Conservation (phyloP, 1,139 yeast species). For the Taphrina pruni region DNA sequence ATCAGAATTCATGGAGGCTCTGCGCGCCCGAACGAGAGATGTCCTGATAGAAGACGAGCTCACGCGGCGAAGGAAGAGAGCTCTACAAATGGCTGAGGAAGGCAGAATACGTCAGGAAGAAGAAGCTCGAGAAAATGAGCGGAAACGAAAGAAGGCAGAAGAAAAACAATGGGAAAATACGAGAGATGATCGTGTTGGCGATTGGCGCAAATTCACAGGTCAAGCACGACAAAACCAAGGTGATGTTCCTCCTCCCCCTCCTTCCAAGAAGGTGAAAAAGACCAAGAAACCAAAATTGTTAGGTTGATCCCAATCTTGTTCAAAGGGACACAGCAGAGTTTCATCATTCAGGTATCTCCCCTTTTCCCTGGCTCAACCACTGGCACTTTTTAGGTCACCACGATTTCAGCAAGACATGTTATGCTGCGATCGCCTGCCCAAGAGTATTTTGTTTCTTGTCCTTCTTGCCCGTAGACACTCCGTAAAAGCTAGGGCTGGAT, state of each 20-base stretch:
- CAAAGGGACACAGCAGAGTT: too few species aligned
- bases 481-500: neutral
- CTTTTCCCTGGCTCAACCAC: neutral
- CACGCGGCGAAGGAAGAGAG: constrained; percentile 54
- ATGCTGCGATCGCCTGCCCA: too few species aligned
- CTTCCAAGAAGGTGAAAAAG: constrained; percentile 52
- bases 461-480: neutral
- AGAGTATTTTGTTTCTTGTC: too few species aligned
- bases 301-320: constrained; percentile 14
- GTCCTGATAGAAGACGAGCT: constrained; percentile 57
- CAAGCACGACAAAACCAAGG: constrained; percentile 53
- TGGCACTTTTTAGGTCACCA: constrained; percentile 10
- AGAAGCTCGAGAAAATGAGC: constrained; percentile 51
- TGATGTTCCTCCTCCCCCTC: constrained; percentile 36
- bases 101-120: constrained; percentile 54
- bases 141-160: constrained; percentile 54
- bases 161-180: constrained; percentile 67
- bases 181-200: constrained; percentile 64
- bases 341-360: constrained; percentile 12
- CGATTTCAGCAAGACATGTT: neutral
- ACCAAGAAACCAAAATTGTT: constrained; percentile 47
- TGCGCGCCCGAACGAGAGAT: constrained; percentile 56
- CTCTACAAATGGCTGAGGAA: constrained; percentile 54
- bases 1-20: constrained; percentile 53
- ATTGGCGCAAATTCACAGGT: constrained; percentile 64